Percentiles rank a stretch among this genome's conserved stretches.
Conservation (phyloP, 2,329 filamentous ascomycete species). For the Elsinoe fawcettii region DNA sequence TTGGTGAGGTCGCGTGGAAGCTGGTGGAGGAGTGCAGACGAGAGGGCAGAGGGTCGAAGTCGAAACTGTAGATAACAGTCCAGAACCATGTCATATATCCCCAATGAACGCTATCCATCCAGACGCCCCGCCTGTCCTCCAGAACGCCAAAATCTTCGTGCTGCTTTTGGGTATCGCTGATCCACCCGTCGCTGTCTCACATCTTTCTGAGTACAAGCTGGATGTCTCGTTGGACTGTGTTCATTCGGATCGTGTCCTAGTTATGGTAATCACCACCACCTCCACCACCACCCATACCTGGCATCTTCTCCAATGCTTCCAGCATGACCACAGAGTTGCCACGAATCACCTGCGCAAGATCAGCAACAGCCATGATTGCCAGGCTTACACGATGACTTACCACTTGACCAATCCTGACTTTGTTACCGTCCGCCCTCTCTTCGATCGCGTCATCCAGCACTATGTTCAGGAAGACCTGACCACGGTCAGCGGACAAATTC, state of each 20-base stretch:
- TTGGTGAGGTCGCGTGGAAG: constrained; percentile 73
- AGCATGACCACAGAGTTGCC: constrained; percentile 99
- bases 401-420: constrained; percentile 84
- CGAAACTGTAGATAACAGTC: constrained; percentile 28
- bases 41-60: constrained; percentile 27
- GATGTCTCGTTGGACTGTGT: not conserved
- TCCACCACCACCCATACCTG: constrained; percentile 29
- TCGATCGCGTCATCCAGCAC: constrained; percentile 95
- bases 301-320: constrained; percentile 51
- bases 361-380: constrained; percentile 15
- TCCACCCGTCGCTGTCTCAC: not conserved
- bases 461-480: constrained; percentile 92
- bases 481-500: not conserved
- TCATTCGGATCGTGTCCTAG: constrained; percentile 15
- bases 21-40: constrained; percentile 48
- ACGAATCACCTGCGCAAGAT: constrained; percentile 66
- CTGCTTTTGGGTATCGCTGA: constrained; percentile 4
- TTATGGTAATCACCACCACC: constrained; percentile 18
- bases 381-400: constrained; percentile 46
- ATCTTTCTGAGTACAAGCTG: not conserved
- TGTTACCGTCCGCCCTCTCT: constrained; percentile 86
- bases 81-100: not conserved
- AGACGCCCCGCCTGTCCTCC: not conserved
- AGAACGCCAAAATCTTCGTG: constrained; percentile 3
- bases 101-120: not conserved